phyloP scores from a whole-genome alignment of 805 yeast species.

The Pichia sporocuriosa region DNA sequence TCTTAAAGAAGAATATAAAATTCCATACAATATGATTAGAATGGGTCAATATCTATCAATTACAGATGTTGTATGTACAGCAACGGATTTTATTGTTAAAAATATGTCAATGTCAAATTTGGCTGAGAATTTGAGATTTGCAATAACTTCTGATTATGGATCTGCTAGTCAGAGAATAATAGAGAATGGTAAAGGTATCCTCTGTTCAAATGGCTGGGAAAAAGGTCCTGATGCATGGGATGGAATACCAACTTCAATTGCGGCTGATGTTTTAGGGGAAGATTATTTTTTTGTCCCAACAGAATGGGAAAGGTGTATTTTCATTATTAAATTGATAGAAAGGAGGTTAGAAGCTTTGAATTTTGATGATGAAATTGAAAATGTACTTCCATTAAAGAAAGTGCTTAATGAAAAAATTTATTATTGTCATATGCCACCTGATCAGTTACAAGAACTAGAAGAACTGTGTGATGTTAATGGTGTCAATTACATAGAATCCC shows the following conservation, averaged over 20 bases:
- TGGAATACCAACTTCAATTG: constrained; percentile 36
- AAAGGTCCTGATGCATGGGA: constrained; percentile 41
- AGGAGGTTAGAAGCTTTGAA: constrained; percentile 22
- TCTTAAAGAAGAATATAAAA: constrained; percentile 26
- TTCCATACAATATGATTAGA: constrained; percentile 40
- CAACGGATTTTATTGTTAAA: constrained; percentile 35
- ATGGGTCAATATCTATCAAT: constrained; percentile 45
- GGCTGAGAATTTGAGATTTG: constrained; percentile 35
- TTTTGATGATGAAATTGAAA: constrained; percentile 10
- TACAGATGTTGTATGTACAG: constrained; percentile 36
- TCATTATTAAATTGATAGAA: constrained; percentile 37
- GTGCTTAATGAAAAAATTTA: constrained; percentile 37
- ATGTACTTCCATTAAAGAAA: constrained; percentile 23
- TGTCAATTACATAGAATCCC: constrained; percentile 32
- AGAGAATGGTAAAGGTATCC: constrained; percentile 40
- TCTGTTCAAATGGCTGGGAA: constrained; percentile 46
- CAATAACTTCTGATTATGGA: constrained; percentile 39
- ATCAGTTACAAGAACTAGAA: constrained; percentile 39
- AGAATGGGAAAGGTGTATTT: constrained; percentile 50
- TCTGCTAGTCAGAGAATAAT: constrained; percentile 38
- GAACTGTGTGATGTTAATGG: constrained; percentile 32
- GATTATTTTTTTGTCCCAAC: constrained; percentile 48
- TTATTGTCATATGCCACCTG: constrained; percentile 44
- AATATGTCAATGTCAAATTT: constrained; percentile 33
- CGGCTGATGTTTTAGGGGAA: constrained; percentile 39